These are phyloP conservation scores for Takashimella koratensis DNA, from an alignment of 1,284 basidiomycete species.

Conservation along the genomic window DNA sequence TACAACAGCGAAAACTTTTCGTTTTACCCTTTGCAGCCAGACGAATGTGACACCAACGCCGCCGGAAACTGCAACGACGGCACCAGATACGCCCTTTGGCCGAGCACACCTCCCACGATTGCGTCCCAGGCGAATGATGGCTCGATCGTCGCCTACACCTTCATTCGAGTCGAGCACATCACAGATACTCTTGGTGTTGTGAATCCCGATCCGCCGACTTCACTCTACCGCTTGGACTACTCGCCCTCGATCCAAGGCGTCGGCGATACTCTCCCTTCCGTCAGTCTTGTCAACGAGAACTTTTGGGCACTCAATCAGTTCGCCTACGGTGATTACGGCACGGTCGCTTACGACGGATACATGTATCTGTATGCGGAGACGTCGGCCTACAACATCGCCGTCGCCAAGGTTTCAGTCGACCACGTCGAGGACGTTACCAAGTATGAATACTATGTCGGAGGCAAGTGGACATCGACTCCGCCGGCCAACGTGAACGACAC, in stretches of 20 bases:
- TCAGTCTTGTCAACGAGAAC: not conserved
- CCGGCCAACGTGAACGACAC: slow-evolving; percentile 2
- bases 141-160: no score
- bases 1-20: no score
- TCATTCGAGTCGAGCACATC: no score
- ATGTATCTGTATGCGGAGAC: slow-evolving; percentile 1
- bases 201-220: not conserved
- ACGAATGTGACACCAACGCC: no score
- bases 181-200: not conserved
- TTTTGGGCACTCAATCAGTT: not conserved
- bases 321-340: slow-evolving; percentile 4
- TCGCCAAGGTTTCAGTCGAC: slow-evolving; percentile 2
- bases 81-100: no score
- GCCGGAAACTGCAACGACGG: no score
- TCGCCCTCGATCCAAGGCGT: not conserved
- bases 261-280: not conserved
- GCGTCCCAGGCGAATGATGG: no score
- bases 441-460: slow-evolving; percentile 2
- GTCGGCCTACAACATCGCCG: not conserved
- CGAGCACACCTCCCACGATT: no score
- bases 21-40: no score
- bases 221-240: slow-evolving; percentile 1
- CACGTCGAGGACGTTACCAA: not conserved
- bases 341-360: not conserved
- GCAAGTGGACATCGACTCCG: not conserved